phyloP scores from a whole-genome alignment of 257 asterid species.

The Solanum ossicruentum region DNA sequence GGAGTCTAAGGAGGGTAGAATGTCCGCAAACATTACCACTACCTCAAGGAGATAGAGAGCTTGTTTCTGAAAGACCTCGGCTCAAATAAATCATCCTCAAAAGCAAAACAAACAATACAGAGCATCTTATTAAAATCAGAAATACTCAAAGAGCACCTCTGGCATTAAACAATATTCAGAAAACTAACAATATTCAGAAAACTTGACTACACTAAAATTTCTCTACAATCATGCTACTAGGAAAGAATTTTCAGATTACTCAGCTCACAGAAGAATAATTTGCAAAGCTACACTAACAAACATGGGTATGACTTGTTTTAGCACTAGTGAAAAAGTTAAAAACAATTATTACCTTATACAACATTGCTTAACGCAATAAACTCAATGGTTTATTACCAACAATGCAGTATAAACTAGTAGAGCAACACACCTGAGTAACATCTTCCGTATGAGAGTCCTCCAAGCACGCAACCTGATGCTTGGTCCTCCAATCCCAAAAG shows the following conservation, averaged over 20 bases:
- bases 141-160: background rate
- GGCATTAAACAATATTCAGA: background rate
- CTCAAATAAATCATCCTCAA: too few relatives aligned
- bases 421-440: conserved; percentile 69
- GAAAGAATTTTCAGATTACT: background rate
- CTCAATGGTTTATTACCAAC: background rate
- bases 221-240: background rate
- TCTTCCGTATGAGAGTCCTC: conserved; percentile 92
- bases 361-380: background rate
- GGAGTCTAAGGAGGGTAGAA: too few relatives aligned
- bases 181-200: background rate
- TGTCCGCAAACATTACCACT: too few relatives aligned
- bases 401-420: background rate
- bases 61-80: too few relatives aligned
- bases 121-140: too few relatives aligned
- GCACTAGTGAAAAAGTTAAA: background rate
- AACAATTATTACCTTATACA: background rate
- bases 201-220: background rate
- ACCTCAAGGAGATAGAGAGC: too few relatives aligned
- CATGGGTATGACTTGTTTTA: background rate
- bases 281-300: background rate
- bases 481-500: conserved; percentile 91
- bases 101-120: too few relatives aligned
- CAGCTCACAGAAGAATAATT: background rate
- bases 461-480: conserved; percentile 61